Conservation (phyloP, 164 flowering plant genomes). For the Euptelea pleiosperma region DNA sequence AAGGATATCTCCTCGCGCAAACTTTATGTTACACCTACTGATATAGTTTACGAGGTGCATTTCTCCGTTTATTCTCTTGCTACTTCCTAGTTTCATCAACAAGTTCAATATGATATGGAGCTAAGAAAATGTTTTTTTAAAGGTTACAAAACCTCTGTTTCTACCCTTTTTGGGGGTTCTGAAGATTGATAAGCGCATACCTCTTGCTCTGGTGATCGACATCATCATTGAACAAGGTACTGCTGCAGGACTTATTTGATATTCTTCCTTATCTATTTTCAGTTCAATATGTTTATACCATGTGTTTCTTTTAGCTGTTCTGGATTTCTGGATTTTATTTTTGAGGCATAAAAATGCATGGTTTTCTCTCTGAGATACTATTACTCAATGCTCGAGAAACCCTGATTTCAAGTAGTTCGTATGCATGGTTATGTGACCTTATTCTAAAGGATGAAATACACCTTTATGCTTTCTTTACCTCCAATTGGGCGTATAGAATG, state of each 20-base stretch:
- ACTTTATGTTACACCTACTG: conserved; percentile 60
- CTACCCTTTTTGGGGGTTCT: conserved; percentile 58
- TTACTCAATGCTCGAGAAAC: too few relatives aligned
- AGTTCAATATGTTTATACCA: background rate
- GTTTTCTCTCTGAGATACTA: too few relatives aligned
- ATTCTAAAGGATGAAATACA: too few relatives aligned
- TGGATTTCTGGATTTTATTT: too few relatives aligned
- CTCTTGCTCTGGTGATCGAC: conserved; percentile 63
- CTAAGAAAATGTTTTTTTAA: conserved; percentile 9
- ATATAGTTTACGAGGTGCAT: conserved; percentile 73
- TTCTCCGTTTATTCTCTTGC: background rate
- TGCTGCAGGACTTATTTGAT: background rate
- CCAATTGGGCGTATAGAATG: background rate
- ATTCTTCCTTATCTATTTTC: background rate
- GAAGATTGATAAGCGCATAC: conserved; percentile 55
- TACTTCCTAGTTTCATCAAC: background rate
- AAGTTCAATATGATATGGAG: too few relatives aligned
- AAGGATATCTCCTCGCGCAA: conserved; percentile 65
- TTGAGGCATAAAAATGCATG: too few relatives aligned
- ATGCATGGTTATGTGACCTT: too few relatives aligned
- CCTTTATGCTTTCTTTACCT: background rate
- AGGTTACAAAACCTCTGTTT: conserved; percentile 72
- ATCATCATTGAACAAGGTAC: conserved; percentile 86
- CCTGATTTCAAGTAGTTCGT: too few relatives aligned
- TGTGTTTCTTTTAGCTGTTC: background rate